A percentile compares a stretch with the other conserved stretches of the same genome.
Conservation (phyloP, 202 grass and related monocot species). For the Setaria italica region DNA sequence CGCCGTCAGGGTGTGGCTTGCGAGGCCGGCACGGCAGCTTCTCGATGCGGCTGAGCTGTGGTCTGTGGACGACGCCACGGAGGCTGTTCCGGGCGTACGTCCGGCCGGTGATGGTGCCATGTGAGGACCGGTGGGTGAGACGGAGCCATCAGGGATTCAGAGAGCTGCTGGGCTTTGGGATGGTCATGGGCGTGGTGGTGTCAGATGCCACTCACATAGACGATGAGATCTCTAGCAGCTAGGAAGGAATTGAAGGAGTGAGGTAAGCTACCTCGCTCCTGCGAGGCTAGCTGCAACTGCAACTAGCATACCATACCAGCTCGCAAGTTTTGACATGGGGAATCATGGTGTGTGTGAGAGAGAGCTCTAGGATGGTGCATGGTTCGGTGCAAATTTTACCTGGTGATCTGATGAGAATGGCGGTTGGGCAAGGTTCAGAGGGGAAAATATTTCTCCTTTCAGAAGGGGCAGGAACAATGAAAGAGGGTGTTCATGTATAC, state of each 20-base stretch:
- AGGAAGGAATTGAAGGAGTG: neutral
- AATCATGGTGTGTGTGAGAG: neutral
- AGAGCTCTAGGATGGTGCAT: neutral
- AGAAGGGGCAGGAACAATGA: neutral
- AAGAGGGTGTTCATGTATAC: neutral
- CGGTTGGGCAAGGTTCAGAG: neutral
- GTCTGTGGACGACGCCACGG: neutral
- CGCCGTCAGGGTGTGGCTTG: neutral
- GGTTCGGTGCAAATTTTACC: constrained; percentile 7
- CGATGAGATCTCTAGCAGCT: neutral
- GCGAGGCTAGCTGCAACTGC: neutral
- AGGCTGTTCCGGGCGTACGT: neutral
- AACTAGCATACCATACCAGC: neutral
- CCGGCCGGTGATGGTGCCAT: constrained; percentile 16
- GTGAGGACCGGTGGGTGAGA: constrained; percentile 29
- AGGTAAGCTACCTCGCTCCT: neutral
- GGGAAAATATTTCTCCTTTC: neutral
- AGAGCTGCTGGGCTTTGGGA: neutral
- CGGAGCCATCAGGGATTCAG: constrained; percentile 1
- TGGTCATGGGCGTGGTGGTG: neutral
- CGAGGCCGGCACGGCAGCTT: neutral
- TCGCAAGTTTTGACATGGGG: neutral
- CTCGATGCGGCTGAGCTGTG: neutral
- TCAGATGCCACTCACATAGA: neutral
- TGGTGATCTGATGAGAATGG: neutral